These are phyloP conservation scores for Antonospora locustae DNA, from an alignment of 371 early-diverging fungal species.

Conservation along the genomic window DNA sequence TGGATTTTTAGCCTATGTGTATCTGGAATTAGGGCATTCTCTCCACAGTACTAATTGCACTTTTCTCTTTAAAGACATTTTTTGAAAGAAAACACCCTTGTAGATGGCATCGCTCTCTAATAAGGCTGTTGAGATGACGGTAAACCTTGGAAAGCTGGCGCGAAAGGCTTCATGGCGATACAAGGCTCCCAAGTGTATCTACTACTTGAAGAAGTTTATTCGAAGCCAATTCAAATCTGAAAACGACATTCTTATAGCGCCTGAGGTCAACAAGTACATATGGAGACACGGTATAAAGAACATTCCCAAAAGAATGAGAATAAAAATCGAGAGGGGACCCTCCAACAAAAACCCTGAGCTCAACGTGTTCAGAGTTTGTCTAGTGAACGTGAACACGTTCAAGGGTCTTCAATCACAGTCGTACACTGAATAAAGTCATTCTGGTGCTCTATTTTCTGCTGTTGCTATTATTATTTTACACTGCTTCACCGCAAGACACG, in stretches of 20 bases:
- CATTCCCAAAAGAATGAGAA: conserved; percentile 31
- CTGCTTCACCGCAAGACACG: too few species aligned
- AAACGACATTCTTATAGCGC: conserved; percentile 21
- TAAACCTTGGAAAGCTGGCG: background rate
- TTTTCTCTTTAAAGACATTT: too few species aligned
- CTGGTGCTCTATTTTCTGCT: conserved; percentile 1
- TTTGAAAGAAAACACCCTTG: too few species aligned
- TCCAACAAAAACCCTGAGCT: conserved; percentile 18
- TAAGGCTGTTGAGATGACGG: conserved; percentile 5
- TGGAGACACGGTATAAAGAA: conserved; percentile 31
- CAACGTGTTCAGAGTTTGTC: conserved; percentile 15
- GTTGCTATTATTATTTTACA: too few species aligned
- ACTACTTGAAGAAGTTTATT: conserved; percentile 20
- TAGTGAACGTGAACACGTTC: conserved; percentile 32
- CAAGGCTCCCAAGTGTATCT: conserved; percentile 20
- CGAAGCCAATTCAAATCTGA: conserved; percentile 19
- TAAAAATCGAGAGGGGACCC: conserved; percentile 12
- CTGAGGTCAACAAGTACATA: conserved; percentile 29
- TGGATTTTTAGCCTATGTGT: too few species aligned
- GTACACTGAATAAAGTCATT: conserved; percentile 22
- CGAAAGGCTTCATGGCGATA: conserved; percentile 9
- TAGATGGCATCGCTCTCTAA: too few species aligned
- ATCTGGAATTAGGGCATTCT: too few species aligned
- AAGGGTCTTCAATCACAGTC: conserved; percentile 23
- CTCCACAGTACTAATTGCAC: too few species aligned